A percentile compares a stretch with the other conserved stretches of the same genome.
Conservation (phyloP, 768 basidiomycete genomes). For the Termitomyces bulborhizus region DNA sequence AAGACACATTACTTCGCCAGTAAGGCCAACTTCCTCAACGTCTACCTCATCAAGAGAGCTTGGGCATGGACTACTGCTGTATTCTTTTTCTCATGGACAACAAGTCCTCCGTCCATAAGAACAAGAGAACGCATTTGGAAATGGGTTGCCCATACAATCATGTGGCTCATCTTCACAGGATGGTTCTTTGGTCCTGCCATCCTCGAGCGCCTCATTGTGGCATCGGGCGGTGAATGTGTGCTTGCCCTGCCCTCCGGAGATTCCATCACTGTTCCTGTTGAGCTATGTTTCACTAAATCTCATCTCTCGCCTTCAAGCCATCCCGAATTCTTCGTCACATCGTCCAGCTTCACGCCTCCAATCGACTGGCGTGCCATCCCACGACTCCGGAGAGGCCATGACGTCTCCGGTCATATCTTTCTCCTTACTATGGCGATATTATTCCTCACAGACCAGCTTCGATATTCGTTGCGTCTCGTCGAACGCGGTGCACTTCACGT, state of each 20-base stretch:
- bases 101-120: slow-evolving; percentile 42
- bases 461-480: slow-evolving; percentile 38
- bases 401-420: slow-evolving; percentile 92
- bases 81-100: slow-evolving; percentile 54
- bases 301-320: slow-evolving; percentile 55
- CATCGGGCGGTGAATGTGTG: slow-evolving; percentile 77
- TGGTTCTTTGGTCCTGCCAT: slow-evolving; percentile 90
- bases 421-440: slow-evolving; percentile 74
- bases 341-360: slow-evolving; percentile 29
- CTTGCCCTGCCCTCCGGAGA: slow-evolving; percentile 53
- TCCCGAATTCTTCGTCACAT: slow-evolving; percentile 51
- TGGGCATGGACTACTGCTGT: slow-evolving; percentile 86
- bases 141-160: slow-evolving; percentile 51
- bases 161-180: slow-evolving; percentile 70
- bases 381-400: slow-evolving; percentile 75
- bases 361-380: slow-evolving; percentile 46
- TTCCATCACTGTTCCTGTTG: slow-evolving; percentile 44
- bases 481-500: slow-evolving; percentile 40
- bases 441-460: slow-evolving; percentile 74
- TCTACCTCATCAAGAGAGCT: slow-evolving; percentile 81
- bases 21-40: slow-evolving; percentile 78
- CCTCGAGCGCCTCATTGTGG: slow-evolving; percentile 55
- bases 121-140: slow-evolving; percentile 38
- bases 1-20: slow-evolving; percentile 67
- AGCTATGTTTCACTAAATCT: slow-evolving; percentile 48